Conservation (phyloP, 495 filamentous ascomycete genomes). For the Talaromyces nanjingensis region DNA sequence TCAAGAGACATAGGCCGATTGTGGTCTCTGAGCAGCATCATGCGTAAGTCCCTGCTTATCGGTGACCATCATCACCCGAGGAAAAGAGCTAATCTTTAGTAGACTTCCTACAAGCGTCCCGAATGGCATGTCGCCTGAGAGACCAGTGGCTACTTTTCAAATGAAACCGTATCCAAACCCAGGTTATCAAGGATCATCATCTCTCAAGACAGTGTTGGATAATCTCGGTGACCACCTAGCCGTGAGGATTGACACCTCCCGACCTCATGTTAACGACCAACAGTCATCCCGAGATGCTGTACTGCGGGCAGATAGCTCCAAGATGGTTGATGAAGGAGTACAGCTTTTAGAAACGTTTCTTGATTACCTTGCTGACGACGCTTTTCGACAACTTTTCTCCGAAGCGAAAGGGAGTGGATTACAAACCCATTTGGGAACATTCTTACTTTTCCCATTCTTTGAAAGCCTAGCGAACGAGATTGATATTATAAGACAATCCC, state of each 20-base stretch:
- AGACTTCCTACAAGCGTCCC: background rate
- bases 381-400: constrained; percentile 3
- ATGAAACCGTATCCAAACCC: constrained; percentile 35
- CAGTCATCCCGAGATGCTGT: constrained; percentile 10
- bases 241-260: constrained; percentile 4
- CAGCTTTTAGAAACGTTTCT: constrained; percentile 8
- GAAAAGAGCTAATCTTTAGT: background rate
- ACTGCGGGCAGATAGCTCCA: constrained; percentile 9
- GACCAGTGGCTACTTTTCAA: constrained; percentile 12
- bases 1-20: constrained; percentile 19
- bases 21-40: background rate
- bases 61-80: no score
- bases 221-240: constrained; percentile 20
- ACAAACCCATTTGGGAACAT: constrained; percentile 7
- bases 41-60: background rate
- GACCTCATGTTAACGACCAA: background rate
- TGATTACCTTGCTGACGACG: constrained; percentile 6
- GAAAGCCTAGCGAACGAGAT: constrained; percentile 7
- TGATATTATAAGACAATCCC: constrained; percentile 2
- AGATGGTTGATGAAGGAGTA: constrained; percentile 8
- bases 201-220: constrained; percentile 24
- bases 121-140: background rate
- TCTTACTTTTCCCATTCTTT: constrained; percentile 8
- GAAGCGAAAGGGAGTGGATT: constrained; percentile 5
- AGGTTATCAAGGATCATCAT: constrained; percentile 34